Percentiles rank a stretch among this genome's conserved stretches.
Conservation (phyloP, 371 early-diverging fungal species). For the Capniomyces stellatus region DNA sequence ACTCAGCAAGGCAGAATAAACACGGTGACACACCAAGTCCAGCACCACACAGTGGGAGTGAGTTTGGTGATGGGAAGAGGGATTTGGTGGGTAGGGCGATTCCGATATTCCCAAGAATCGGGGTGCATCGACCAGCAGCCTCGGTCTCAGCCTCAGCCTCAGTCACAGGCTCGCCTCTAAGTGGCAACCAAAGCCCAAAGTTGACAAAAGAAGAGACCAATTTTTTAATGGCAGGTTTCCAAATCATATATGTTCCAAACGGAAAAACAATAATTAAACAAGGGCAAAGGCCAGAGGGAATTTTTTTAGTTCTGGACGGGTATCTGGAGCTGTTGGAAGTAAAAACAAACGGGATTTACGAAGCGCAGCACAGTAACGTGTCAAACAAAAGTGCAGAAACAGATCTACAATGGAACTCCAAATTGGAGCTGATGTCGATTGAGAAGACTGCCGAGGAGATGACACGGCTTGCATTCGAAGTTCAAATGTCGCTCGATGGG, state of each 20-base stretch:
- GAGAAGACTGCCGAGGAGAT: background rate
- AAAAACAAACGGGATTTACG: background rate
- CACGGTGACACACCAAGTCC: too few relatives aligned
- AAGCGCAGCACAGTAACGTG: background rate
- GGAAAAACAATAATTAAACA: constrained; percentile 56
- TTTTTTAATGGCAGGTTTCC: constrained; percentile 15
- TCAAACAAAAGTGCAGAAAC: too few relatives aligned
- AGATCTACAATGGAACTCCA: background rate
- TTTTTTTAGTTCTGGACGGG: constrained; percentile 87
- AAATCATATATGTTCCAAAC: constrained; percentile 29
- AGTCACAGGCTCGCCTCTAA: too few relatives aligned
- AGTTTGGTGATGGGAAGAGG: too few relatives aligned
- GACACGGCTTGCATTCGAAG: background rate
- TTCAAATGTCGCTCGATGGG: background rate
- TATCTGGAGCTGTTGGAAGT: constrained; percentile 39
- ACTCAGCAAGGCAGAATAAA: too few relatives aligned
- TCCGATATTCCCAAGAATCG: too few relatives aligned
- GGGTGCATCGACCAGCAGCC: background rate
- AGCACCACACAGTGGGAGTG: too few relatives aligned
- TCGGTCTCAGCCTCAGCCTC: too few relatives aligned
- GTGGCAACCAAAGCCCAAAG: too few relatives aligned
- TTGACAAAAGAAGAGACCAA: too few relatives aligned
- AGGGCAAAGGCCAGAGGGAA: constrained; percentile 68
- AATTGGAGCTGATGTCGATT: background rate
- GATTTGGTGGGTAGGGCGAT: too few relatives aligned